These are phyloP conservation scores for Colletotrichum tropicale DNA, from an alignment of 2,329 filamentous ascomycete genomes.

Conservation along the genomic window DNA sequence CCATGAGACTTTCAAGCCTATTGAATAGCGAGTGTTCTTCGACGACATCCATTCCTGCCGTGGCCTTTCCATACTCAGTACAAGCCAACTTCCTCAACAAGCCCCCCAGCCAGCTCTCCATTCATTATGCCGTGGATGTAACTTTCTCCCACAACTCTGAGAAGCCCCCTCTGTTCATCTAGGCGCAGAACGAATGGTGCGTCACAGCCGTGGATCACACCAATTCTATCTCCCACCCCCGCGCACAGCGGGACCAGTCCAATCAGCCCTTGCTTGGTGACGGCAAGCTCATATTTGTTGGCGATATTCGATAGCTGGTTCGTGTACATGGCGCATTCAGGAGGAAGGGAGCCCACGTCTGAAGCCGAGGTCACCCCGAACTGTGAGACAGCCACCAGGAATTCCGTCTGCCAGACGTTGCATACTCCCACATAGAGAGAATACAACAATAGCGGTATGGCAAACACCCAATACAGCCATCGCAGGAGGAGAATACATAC, in stretches of 20 bases:
- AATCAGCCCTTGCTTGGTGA: background rate
- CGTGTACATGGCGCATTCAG: background rate
- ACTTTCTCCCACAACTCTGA: background rate
- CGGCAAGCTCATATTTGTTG: background rate
- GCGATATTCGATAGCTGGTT: background rate
- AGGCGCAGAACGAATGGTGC: background rate
- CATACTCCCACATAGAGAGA: background rate
- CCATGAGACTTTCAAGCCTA: too few relatives aligned
- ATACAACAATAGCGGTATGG: background rate
- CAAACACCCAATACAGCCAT: background rate
- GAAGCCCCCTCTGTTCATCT: background rate
- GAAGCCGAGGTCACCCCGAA: background rate
- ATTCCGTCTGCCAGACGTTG: background rate
- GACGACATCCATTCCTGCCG: background rate
- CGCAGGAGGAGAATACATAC: background rate
- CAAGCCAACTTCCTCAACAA: background rate
- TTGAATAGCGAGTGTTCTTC: background rate
- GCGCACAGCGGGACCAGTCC: background rate
- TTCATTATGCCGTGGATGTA: conserved; percentile 4
- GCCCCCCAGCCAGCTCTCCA: background rate
- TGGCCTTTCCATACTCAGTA: background rate
- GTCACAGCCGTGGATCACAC: background rate
- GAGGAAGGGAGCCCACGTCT: background rate
- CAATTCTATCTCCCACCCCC: background rate
- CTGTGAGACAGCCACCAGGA: background rate